These are phyloP conservation scores for Hemileccinum impolitum DNA, from an alignment of 768 basidiomycete genomes.

Conservation along the genomic window DNA sequence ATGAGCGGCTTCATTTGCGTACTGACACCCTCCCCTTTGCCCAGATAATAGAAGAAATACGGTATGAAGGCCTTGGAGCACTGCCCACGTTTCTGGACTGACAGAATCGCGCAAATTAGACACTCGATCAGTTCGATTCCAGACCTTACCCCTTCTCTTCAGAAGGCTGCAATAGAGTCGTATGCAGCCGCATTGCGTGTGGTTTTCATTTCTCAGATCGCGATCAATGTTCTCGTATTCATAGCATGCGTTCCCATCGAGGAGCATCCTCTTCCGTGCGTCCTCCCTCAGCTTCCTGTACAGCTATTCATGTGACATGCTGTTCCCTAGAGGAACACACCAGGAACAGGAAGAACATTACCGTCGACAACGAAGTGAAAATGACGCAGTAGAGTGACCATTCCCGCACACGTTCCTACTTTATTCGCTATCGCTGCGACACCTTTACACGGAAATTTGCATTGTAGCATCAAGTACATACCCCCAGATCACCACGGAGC, in stretches of 20 bases:
- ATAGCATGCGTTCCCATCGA: conserved; percentile 72
- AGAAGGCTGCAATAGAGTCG: conserved; percentile 64
- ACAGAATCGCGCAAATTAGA: conserved; percentile 34
- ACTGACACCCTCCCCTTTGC: conserved; percentile 20
- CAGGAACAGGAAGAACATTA: conserved; percentile 60
- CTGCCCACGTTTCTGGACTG: conserved; percentile 13
- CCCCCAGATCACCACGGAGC: conserved; percentile 17
- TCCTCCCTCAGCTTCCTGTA: conserved; percentile 9
- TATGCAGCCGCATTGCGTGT: conserved; percentile 77
- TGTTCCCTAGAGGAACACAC: conserved; percentile 49
- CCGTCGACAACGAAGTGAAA: conserved; percentile 36
- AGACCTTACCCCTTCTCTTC: conserved; percentile 49
- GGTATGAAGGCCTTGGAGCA: conserved; percentile 35
- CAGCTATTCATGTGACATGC: conserved; percentile 14
- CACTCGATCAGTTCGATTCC: conserved; percentile 74
- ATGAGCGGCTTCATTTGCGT: conserved; percentile 19
- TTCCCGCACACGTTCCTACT: conserved; percentile 8
- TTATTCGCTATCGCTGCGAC: conserved; percentile 14
- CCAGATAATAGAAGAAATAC: conserved; percentile 72
- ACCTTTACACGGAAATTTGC: conserved; percentile 27
- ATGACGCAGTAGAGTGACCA: conserved; percentile 14
- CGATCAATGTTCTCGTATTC: conserved; percentile 62
- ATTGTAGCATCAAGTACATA: conserved; percentile 28
- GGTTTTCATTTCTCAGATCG: conserved; percentile 80
- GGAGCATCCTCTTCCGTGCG: conserved; percentile 59